Evolutionary conservation across 2,329 filamentous ascomycete genomes (phyloP), one percentile per base, ranked within the genome.

Genomic region (Curvularia verruculosa): DNA sequence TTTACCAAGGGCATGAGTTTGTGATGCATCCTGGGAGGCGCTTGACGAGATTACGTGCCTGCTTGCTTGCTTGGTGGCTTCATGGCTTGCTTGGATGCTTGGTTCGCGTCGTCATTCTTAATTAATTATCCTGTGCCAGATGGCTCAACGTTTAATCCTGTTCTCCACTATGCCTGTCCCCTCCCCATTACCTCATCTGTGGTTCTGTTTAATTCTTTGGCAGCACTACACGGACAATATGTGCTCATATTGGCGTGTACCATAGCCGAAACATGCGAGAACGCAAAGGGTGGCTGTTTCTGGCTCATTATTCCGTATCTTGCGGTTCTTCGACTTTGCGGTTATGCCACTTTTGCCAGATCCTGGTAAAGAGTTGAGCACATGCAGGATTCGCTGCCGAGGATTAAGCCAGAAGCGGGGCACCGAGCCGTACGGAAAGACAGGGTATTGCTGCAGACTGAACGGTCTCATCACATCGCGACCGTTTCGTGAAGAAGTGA

Each of bases 251-350:
- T 58, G 64, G 63, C 21, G 49, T 67, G 63, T 54, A 13, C 64
- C 63, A 61, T 58, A 57, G 49, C 56, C 57, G 63, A 64, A 65
- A 65, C 65, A 67, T 70, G 71, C 69, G 65, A 58, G 57, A 53
- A 60, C 59, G 66, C 65, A 59, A 67, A 67, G 70, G 70, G 39
- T 70, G 69, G 68, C 69, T 74, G 66, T 65, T 59, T 49, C 52
- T 41, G 49, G 37, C 45, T 53, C 40, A 58, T 48, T 53, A 43
- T 46, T 36, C 28, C 36, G 15, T 29, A 45, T 31, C 26, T 29
- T 8, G 45, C 8, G 13, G 19, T 37, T 26, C 18, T 24, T 37
- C 10, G 15, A 37, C 12, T 31, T 37, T 12, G 18, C 31, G 18
- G 10, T 34, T 10, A 23, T 19, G 15, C 13, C 31, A 29, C 29